Base-by-base conservation (phyloP, 2,329 filamentous ascomycete species). In the Basipetospora sp. region DNA sequence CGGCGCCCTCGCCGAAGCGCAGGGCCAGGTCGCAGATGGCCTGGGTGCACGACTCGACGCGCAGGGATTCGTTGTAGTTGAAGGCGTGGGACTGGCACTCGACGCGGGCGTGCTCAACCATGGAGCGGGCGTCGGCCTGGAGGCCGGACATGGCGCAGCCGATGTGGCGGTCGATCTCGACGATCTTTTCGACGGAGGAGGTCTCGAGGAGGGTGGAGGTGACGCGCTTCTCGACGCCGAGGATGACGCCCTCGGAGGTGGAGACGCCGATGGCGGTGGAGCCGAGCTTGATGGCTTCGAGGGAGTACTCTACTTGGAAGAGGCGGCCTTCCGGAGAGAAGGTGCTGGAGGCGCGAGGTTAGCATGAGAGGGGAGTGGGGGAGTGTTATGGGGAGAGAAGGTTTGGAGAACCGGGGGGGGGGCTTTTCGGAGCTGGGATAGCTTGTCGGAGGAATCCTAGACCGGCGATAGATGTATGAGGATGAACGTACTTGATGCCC, bases 231-330 rank as follows among this genome's bases (percentile, higher is more conserved):
- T 98, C 90, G 46, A 98, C 90, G 50, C 90, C 90, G 36, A 98
- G 80, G 55, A 98, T 81, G 44, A 96, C 87, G 54, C 90, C 90
- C 58, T 92, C 83, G 41, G 84, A 82, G 34, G 90, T 98, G 52
- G 90, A 86, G 48, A 98, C 87, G 52, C 90, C 90, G 65, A 98
- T 98, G 56, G 90, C 90, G 50, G 90, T 98, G 53, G 84, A 93
- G 50, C 90, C 90, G 49, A 96, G 83, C 71, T 98, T 98, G 76
- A 98, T 98, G 63, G 90, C 90, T 71, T 98, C 90, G 61, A 98
- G 81, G 43, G 90, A 96, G 77, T 98, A 98, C 80, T 98, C 90
- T 69, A 98, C 90, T 70, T 98, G 90, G 75, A 98, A 98, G 62
- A 98, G 83, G 64, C 90, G 90, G 55, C 90, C 90, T 74, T 98